Base-by-base conservation (phyloP, 331 rosid species). In the Cydonia oblonga region DNA sequence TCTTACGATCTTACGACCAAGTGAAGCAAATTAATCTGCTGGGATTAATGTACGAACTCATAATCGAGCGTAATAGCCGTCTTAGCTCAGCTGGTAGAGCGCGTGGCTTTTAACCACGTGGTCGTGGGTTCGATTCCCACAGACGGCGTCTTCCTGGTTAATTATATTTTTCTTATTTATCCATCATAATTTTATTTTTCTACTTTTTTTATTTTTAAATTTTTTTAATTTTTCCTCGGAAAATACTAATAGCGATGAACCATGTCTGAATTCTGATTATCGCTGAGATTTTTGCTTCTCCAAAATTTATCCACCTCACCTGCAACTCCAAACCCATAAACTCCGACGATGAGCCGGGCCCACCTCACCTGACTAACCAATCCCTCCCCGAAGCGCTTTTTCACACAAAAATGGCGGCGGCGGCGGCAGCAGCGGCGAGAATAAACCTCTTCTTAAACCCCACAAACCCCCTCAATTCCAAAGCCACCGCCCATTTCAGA, bases 41-140 rank as follows among this genome's bases (percentile, higher is more conserved):
- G 14, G 0, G 0, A 40, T 40, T 40, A 40, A 40, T 0, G 0
- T 40, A 40, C 5, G 15, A 38, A 38, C 44, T 38, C 4, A 38
- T 1, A 11, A 38, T 3, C 2, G 0, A 10, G 15, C 54, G 7
- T 1, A 18, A 6, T 51, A 40, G 89, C 89, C 88, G 86, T 82
- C 92, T 86, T 85, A 87, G 90, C 92, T 86, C 86, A 87, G 92
- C 69, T 5, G 86, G 92, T 82, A 84, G 96, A 90, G 96, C 88
- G 89, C 83, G 81, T 84, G 96, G 96, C 88, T 91, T 91, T 91
- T 91, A 89, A 89, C 90, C 90, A 82, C 75, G 89, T 89, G 96
- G 91, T 89, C 90, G 93, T 89, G 97, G 96, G 91, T 89, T 87
- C 90, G 91, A 91, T 86, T 84, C 96, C 93, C 91, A 87, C 96